phyloP scores from a whole-genome alignment of 2,329 filamentous ascomycete species.

The Cladosporium cucumerinum region DNA sequence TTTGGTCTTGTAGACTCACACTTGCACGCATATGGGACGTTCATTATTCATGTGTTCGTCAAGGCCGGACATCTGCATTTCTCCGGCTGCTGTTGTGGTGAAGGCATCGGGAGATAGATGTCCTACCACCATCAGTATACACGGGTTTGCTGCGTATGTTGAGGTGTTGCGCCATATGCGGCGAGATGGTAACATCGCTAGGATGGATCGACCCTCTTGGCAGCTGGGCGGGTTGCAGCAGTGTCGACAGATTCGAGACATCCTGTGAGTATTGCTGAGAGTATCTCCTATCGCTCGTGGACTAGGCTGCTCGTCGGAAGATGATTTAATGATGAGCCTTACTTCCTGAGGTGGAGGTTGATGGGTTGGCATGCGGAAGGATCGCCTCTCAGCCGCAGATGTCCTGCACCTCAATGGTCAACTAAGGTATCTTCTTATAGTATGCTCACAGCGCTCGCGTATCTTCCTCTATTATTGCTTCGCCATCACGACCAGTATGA shows the following conservation, averaged over 20 bases:
- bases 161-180: conserved; percentile 8
- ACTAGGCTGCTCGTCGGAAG: background rate
- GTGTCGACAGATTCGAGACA: background rate
- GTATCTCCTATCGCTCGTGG: background rate
- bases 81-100: background rate
- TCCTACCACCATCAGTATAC: background rate
- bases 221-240: background rate
- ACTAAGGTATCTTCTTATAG: background rate
- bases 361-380: background rate
- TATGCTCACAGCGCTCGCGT: background rate
- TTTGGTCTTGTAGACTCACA: background rate
- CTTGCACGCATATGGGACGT: background rate
- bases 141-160: background rate
- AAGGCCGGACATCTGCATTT: background rate
- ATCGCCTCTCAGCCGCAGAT: background rate
- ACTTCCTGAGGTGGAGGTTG: background rate
- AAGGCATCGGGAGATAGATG: background rate
- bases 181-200: conserved; percentile 3
- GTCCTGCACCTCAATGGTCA: background rate
- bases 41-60: background rate
- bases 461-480: background rate
- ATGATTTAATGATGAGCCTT: background rate
- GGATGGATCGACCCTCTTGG: background rate
- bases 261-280: background rate
- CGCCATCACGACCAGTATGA: background rate